Evolutionary conservation across 176 grass and related monocot species (phyloP).

Genomic region (Carex parvula): DNA sequence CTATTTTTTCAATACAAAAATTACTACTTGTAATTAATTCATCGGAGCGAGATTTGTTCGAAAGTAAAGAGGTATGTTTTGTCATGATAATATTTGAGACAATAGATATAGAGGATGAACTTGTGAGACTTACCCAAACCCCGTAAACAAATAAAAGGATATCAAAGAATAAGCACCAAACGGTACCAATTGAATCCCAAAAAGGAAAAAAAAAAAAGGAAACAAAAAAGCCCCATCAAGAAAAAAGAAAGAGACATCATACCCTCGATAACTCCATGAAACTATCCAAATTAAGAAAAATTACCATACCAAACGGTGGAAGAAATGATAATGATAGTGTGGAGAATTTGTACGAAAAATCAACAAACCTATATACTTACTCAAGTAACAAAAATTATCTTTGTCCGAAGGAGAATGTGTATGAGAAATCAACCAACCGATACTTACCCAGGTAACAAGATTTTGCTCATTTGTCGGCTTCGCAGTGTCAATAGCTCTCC

Average conservation of each 20-base stretch:
- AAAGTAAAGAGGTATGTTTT: not conserved
- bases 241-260: not conserved
- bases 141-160: too few species aligned
- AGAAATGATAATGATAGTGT: not conserved
- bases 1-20: not conserved
- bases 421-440: not conserved
- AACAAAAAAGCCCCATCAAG: not conserved
- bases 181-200: not conserved
- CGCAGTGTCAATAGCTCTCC: slow-evolving; percentile 58
- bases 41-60: not conserved
- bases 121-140: too few species aligned
- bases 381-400: slow-evolving; percentile 17
- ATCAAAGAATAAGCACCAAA: not conserved
- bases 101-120: not conserved
- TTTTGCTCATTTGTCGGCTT: slow-evolving; percentile 70
- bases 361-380: slow-evolving; percentile 28
- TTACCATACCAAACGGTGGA: not conserved
- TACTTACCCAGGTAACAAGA: slow-evolving; percentile 75
- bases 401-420: not conserved
- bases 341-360: not conserved
- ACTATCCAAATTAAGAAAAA: not conserved
- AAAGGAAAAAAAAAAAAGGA: not conserved
- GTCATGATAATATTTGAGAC: not conserved
- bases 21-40: not conserved
- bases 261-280: not conserved